Base-by-base conservation (phyloP, 2,329 filamentous ascomycete species). In the Passalora sequoiae region DNA sequence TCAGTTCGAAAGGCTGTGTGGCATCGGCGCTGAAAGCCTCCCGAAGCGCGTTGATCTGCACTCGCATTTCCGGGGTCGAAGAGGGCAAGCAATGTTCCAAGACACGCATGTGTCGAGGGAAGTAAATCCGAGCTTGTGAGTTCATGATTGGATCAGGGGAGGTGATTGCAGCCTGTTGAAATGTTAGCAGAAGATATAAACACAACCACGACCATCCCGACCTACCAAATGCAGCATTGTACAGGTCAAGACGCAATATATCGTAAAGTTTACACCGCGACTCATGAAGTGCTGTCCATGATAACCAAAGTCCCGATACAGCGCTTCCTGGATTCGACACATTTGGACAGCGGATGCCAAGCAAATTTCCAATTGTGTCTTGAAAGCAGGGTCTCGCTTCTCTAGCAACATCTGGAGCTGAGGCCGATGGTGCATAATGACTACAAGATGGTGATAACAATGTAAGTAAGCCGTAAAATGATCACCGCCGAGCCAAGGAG, bases 81-180 rank as follows among this genome's bases (percentile, higher is more conserved):
- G 82, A 81, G 6, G 77, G 75, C 61, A 87, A 86, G 56, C 89
- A 92, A 53, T 81, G 83, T 64, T 97, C 91, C 45, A 97, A 72
- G 27, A 97, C 83, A 43, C 89, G 81, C 91, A 97, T 96, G 58
- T 96, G 89, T 36, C 91, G 78, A 2, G 87, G 85, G 60, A 97
- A 97, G 62, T 85, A 97, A 49, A 91, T 84, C 22, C 86, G 78
- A 4, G 91, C 87, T 63, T 95, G 88, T 0, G 75, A 72, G 61
- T 92, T 89, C 44, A 95, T 77, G 28, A 92, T 86, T 1, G 88
- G 86, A 62, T 97, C 89, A 13, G 92, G 91, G 13, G 89, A 96
- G 10, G 89, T 94, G 49, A 96, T 83, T 4, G 89, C 89, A 54
- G 95, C 84, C 89, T 63, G 28, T 5, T 5, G 15, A 13, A 4